Evolutionary conservation across 106 monocot species (phyloP), one percentile per base, ranked within the genome.

Genomic region (Alisma plantagoaquatica): DNA sequence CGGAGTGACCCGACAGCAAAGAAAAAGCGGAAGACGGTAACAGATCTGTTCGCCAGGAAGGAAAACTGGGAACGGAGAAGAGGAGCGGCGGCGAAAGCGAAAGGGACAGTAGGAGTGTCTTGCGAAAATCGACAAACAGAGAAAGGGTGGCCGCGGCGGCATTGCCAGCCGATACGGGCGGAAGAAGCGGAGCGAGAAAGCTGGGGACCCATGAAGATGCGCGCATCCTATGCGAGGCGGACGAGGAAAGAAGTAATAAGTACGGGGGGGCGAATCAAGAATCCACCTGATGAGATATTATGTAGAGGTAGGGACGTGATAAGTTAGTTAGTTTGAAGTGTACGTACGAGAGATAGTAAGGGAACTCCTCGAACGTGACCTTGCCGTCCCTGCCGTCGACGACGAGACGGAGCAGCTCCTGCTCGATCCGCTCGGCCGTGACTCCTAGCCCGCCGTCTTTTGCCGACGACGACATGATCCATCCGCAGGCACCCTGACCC

Each of bases 311-410:
- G 14, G 14, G 35, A 38, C 35, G 35, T 14, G 35, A 38, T 7
- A 38, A 14, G 14, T 38, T 14, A 6, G 14, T n/a, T n/a, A n/a
- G n/a, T n/a, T n/a, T n/a, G n/a, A n/a, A n/a, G n/a, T n/a, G 14
- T 38, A 6, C 31, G 41, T 33, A 87, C 82, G 75, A 76, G 41
- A 82, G 78, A 33, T 78, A 82, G 46, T 82, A 88, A 2, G 87
- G 82, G 60, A 88, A 88, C 17, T 82, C 75, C 20, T 78, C 66
- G 45, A 88, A 88, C 41, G 77, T 77, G 19, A 82, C 78, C n/a
- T 55, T 56, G 59, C 62, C 74, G 2, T 79, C 76, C 73, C 47
- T 75, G 56, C 73, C 82, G 48, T 88, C 82, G 10, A 67, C 55
- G 33, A 88, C 62, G 30, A 49, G 69, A 49, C 67, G 43, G 70